Evolutionary conservation across 139 green algal species (phyloP).

Genomic region (Zygnema cylindricum): DNA sequence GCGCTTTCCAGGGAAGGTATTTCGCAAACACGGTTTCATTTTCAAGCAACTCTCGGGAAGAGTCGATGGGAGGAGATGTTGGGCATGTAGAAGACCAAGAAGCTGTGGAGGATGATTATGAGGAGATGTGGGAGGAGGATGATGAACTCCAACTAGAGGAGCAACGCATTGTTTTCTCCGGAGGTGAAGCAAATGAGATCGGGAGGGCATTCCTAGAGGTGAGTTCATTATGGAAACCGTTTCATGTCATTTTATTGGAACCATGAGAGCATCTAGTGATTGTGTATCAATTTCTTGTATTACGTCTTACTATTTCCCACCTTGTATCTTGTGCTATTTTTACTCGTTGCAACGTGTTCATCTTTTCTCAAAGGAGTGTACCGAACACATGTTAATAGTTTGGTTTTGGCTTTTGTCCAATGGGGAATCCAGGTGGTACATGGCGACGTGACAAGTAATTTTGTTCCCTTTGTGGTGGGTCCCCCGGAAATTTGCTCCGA

Average conservation of each 20-base stretch:
- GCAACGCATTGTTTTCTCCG: not conserved
- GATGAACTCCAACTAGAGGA: not conserved
- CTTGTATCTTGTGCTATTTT: no score
- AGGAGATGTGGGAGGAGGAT: not conserved
- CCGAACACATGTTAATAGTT: no score
- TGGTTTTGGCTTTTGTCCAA: no score
- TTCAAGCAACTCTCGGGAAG: no score
- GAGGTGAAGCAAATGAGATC: not conserved
- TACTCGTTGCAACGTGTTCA: no score
- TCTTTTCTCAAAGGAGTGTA: no score
- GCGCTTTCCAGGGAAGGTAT: not conserved
- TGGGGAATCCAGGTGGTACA: slow-evolving; percentile 14
- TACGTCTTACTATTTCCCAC: no score
- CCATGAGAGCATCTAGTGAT: no score
- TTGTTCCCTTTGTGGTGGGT: not conserved
- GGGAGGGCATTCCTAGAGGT: not conserved
- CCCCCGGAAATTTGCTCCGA: not conserved
- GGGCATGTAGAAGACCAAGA: not conserved
- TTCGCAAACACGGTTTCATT: not conserved
- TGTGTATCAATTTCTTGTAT: no score
- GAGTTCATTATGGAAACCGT: no score
- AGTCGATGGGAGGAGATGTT: no score
- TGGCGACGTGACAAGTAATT: not conserved
- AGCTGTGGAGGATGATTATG: not conserved
- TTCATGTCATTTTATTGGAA: no score